Evolutionary conservation across 805 yeast species (phyloP).

Genomic region (Saturnispora serradocipensis): DNA sequence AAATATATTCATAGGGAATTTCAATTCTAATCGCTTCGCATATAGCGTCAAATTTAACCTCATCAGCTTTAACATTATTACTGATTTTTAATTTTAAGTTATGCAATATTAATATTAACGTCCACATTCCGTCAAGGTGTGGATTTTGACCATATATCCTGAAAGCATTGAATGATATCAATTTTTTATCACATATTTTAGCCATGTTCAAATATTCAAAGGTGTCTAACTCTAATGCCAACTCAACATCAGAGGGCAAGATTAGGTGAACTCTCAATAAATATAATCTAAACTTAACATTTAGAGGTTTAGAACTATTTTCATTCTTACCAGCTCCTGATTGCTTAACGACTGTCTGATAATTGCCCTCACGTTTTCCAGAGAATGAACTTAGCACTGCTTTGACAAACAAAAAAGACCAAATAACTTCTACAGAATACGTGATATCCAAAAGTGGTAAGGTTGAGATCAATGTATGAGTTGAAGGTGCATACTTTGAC

Average conservation of each 20-base stretch:
- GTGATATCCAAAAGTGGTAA: conserved; percentile 22
- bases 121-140: conserved; percentile 21
- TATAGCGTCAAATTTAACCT: conserved; percentile 11
- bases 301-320: background rate
- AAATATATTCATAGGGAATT: conserved; percentile 68
- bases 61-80: conserved; percentile 4
- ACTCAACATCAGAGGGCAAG: conserved; percentile 22
- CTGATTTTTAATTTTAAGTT: conserved; percentile 13
- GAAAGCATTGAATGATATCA: conserved; percentile 18
- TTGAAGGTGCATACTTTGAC: conserved; percentile 11
- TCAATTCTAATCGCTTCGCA: conserved; percentile 25
- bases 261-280: conserved; percentile 18
- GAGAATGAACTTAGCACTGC: conserved; percentile 8
- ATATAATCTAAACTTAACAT: conserved; percentile 18
- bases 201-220: conserved; percentile 17
- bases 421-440: conserved; percentile 25
- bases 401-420: conserved; percentile 24
- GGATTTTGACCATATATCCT: conserved; percentile 25
- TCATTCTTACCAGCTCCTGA: background rate
- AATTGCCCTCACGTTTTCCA: background rate
- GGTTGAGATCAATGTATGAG: conserved; percentile 14
- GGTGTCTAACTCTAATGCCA: conserved; percentile 24
- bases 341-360: background rate
- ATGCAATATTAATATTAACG: conserved; percentile 18
- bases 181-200: conserved; percentile 8